Conservation (phyloP, 768 basidiomycete species). For the Fomitopsis serialis region DNA sequence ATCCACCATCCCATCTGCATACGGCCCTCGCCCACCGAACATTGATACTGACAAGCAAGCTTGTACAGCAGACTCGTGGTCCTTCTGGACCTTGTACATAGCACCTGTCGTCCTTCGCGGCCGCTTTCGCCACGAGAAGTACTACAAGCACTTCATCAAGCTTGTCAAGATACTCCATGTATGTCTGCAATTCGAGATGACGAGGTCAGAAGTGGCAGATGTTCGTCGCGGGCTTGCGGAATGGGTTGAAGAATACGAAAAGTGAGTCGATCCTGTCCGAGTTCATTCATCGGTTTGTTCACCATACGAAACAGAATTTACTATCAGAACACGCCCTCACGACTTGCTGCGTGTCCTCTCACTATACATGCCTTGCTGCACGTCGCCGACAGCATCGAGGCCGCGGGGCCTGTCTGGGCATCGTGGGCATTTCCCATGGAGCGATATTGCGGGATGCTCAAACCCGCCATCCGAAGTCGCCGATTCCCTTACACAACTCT, state of each 20-base stretch:
- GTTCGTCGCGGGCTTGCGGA: slow-evolving; percentile 25
- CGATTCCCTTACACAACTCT: slow-evolving; percentile 16
- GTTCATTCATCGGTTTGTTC: neutral
- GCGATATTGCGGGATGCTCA: slow-evolving; percentile 19
- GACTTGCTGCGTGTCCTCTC: slow-evolving; percentile 24
- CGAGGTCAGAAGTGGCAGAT: slow-evolving; percentile 18
- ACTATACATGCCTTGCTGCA: slow-evolving; percentile 29
- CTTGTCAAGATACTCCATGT: slow-evolving; percentile 32
- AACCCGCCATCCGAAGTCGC: slow-evolving; percentile 16
- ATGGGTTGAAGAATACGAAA: slow-evolving; percentile 37
- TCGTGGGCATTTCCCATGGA: slow-evolving; percentile 29
- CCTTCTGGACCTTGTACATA: slow-evolving; percentile 35
- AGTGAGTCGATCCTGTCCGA: slow-evolving; percentile 17
- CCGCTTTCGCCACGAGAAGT: slow-evolving; percentile 25
- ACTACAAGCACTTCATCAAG: slow-evolving; percentile 37
- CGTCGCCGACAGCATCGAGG: slow-evolving; percentile 21
- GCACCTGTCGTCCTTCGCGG: slow-evolving; percentile 32
- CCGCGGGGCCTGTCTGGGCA: slow-evolving; percentile 19
- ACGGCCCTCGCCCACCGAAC: slow-evolving; percentile 16
- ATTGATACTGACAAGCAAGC: slow-evolving; percentile 20
- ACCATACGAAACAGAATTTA: slow-evolving; percentile 16
- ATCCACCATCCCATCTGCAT: neutral
- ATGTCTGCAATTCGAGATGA: slow-evolving; percentile 34
- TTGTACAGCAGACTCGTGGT: slow-evolving; percentile 34
- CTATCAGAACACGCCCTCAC: slow-evolving; percentile 20